Conservation (phyloP, 805 yeast species). For the Saccharomyces mikatae region DNA sequence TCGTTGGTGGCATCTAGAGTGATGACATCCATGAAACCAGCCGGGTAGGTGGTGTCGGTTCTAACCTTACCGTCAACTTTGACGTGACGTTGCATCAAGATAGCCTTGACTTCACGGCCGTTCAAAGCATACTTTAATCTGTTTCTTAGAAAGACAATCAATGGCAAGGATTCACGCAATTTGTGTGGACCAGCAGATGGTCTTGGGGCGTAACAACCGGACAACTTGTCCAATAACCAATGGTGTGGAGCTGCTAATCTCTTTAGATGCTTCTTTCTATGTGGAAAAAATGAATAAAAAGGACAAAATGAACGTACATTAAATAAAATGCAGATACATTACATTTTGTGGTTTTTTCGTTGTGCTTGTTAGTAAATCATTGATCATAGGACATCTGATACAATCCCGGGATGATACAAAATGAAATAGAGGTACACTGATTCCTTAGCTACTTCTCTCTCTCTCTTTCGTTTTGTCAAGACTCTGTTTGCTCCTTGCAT, state of each 20-base stretch:
- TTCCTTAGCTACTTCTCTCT: background rate
- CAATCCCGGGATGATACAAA: background rate
- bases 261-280: constrained; percentile 96
- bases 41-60: constrained; percentile 97
- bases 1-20: constrained; percentile 96
- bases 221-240: constrained; percentile 99
- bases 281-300: constrained; percentile 4
- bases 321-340: background rate
- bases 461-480: background rate
- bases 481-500: background rate
- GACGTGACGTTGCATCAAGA: constrained; percentile 95
- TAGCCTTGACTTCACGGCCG: constrained; percentile 98
- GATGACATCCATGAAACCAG: constrained; percentile 99
- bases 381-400: background rate
- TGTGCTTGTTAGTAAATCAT: background rate
- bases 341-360: background rate
- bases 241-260: constrained; percentile 99
- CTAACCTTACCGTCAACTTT: constrained; percentile 99
- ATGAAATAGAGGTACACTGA: background rate
- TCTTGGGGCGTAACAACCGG: constrained; percentile 99
- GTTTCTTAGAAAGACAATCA: constrained; percentile 94
- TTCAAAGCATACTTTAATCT: constrained; percentile 97
- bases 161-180: constrained; percentile 95
- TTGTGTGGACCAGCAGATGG: constrained; percentile 99
- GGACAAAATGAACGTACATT: background rate